These are phyloP conservation scores for Vigna nakashimae DNA, from an alignment of 306 rosid species.

Conservation along the genomic window DNA sequence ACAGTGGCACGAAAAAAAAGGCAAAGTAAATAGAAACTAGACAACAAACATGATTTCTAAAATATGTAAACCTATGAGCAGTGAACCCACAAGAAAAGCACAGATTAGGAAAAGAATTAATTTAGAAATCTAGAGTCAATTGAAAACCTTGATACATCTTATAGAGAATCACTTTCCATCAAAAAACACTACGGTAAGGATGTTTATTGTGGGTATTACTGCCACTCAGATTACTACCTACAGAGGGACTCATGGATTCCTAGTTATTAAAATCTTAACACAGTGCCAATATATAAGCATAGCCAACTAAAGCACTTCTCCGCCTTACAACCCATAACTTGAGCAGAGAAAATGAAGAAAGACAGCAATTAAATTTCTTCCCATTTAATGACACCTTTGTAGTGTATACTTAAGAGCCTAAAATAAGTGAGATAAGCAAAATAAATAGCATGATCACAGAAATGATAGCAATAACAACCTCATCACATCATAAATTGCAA, in stretches of 20 bases:
- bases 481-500: constrained; percentile 90
- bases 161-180: background rate
- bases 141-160: constrained; percentile 1
- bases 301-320: constrained; percentile 5
- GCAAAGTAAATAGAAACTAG: too few relatives aligned
- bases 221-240: constrained; percentile 9
- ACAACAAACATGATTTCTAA: too few relatives aligned
- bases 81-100: too few relatives aligned
- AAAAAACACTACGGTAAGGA: constrained; percentile 6
- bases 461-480: constrained; percentile 63
- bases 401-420: constrained; percentile 1
- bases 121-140: constrained; percentile 29
- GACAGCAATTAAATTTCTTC: background rate
- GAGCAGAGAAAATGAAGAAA: constrained; percentile 30
- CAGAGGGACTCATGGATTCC: background rate
- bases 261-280: background rate
- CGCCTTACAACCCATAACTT: constrained; percentile 15
- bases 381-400: constrained; percentile 14
- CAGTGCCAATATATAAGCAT: background rate
- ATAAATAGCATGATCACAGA: constrained; percentile 27
- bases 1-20: too few relatives aligned
- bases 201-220: background rate
- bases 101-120: constrained; percentile 4
- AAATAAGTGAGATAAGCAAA: constrained; percentile 21
- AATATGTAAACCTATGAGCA: too few relatives aligned